Base-by-base conservation (phyloP, 148 eudicot genomes). In the Nyssa sinensis region DNA sequence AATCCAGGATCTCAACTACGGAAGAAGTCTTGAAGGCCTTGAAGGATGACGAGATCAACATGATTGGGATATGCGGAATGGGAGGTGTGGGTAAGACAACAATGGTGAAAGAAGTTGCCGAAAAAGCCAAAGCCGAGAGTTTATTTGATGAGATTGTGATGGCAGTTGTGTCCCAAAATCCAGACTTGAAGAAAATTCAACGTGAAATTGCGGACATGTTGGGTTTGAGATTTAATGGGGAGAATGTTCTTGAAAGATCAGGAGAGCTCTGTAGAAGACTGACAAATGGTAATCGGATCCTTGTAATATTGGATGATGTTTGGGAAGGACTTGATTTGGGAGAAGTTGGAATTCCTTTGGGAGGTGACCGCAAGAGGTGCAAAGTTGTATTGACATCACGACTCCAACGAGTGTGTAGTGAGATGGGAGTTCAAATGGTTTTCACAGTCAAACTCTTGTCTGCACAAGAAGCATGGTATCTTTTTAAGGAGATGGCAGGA, bases 301-400 rank as follows among this genome's bases (percentile, higher is more conserved):
- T 87, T 10, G 8, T 87, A 16, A 77, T 85, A 29, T 57, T 85
- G n/a, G 91, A 86, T 62, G 87, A 86, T 69, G 80, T 81, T 16
- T 84, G 87, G 89, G 63, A 69, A 51, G 69, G 62, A 34, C 2
- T 86, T 41, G 87, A 86, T n/a, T 69, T 86, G 33, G 62, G 73
- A 2, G 59, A 25, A 12, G 24, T 74, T 8, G 89, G 85, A 5
- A 78, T 81, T 64, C 81, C 83, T 64, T 31, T 29, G 47, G 73
- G 71, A n/a, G n/a, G n/a, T n/a, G n/a, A n/a, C n/a, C n/a, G n/a
- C n/a, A n/a, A n/a, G n/a, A n/a, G n/a, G n/a, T 83, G 79, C 73
- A 86, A 81, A 64, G 53, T 86, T 9, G 64, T 73, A 5, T 59
- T 81, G 19, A 81, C 78, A 32, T 78, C 86, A n/a, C 72, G 84